phyloP scores from a whole-genome alignment of 306 rosid genomes.

The Pterocarpus macrocarpus region DNA sequence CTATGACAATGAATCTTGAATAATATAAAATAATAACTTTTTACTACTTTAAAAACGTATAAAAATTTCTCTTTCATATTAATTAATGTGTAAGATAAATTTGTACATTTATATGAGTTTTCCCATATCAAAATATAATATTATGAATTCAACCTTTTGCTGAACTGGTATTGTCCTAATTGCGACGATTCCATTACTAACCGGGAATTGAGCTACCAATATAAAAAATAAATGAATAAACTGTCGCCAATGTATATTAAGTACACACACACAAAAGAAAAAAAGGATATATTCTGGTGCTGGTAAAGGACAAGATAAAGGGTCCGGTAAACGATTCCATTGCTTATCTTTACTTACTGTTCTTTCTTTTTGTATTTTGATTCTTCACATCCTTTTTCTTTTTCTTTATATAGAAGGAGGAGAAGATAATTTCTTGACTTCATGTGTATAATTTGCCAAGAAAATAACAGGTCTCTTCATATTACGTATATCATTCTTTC shows the following conservation, averaged over 20 bases:
- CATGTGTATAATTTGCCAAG: background rate
- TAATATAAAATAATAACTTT: too few relatives aligned
- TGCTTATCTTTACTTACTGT: background rate
- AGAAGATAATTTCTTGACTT: background rate
- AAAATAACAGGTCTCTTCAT: background rate
- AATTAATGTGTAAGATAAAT: too few relatives aligned
- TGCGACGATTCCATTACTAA: background rate
- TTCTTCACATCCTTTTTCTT: constrained; percentile 9
- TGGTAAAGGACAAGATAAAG: background rate
- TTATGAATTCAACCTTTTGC: background rate
- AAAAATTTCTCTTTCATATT: too few relatives aligned
- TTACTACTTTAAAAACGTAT: too few relatives aligned
- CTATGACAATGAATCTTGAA: too few relatives aligned
- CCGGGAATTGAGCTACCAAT: background rate
- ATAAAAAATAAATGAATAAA: background rate
- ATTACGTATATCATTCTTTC: background rate
- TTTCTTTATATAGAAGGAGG: background rate
- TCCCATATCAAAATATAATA: too few relatives aligned
- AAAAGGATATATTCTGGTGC: constrained; percentile 1
- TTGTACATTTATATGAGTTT: too few relatives aligned
- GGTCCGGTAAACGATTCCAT: constrained; percentile 19
- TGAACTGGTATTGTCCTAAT: background rate
- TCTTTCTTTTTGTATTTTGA: background rate
- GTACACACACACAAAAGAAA: background rate
- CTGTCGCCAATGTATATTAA: background rate